Evolutionary conservation across 106 monocot genomes (phyloP).

Genomic region (Gastrodia elata): DNA sequence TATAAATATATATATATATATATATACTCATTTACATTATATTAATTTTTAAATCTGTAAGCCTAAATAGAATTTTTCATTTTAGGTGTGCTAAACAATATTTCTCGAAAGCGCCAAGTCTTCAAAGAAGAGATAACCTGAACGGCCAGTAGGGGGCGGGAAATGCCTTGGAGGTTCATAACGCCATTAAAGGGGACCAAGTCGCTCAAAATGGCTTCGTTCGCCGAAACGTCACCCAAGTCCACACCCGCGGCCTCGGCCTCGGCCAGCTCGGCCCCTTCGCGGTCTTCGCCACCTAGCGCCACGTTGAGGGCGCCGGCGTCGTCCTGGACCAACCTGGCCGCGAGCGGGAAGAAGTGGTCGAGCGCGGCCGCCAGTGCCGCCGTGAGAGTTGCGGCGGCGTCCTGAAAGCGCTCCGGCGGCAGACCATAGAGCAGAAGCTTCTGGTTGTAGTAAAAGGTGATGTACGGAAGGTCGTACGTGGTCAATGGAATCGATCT

Average conservation of each 20-base stretch:
- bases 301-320: slow-evolving; percentile 54
- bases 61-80: no score
- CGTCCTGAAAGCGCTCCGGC: background rate
- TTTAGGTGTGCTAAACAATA: no score
- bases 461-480: slow-evolving; percentile 94
- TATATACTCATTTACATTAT: no score
- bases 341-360: slow-evolving; percentile 67
- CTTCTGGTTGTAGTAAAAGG: slow-evolving; percentile 99
- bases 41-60: no score
- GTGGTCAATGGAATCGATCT: slow-evolving; percentile 56
- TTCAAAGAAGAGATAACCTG: slow-evolving; percentile 29
- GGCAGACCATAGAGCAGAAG: slow-evolving; percentile 55
- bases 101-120: no score
- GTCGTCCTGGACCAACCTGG: slow-evolving; percentile 50
- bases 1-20: no score
- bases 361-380: slow-evolving; percentile 47
- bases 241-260: slow-evolving; percentile 27
- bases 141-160: slow-evolving; percentile 76
- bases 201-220: slow-evolving; percentile 53
- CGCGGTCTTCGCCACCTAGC: slow-evolving; percentile 43
- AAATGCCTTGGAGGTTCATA: slow-evolving; percentile 91
- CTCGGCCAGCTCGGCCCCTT: slow-evolving; percentile 42
- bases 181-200: slow-evolving; percentile 77
- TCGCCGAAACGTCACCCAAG: slow-evolving; percentile 47
- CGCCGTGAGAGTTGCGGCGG: slow-evolving; percentile 36